A percentile compares a stretch with the other conserved stretches of the same genome.
phyloP scores from a whole-genome alignment of 495 filamentous ascomycete species.

The Aspergillus biplanus region DNA sequence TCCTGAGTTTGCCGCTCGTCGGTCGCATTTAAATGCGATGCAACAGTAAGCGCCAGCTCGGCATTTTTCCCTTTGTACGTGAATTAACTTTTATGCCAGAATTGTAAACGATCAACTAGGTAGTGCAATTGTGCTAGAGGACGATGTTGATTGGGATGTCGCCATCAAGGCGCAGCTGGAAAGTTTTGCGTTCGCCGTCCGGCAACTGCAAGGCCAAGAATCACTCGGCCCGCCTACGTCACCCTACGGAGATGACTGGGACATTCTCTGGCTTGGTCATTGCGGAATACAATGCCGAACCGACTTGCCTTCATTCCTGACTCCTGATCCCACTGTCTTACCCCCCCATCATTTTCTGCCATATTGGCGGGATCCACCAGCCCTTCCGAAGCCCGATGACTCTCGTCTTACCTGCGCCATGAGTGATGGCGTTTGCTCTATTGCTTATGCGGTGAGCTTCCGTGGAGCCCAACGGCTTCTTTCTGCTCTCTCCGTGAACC shows the following conservation, averaged over 20 bases:
- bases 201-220: slow-evolving; percentile 34
- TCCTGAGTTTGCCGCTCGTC: slow-evolving; percentile 28
- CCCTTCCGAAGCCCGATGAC: slow-evolving; percentile 32
- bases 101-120: slow-evolving; percentile 47
- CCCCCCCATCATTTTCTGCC: slow-evolving; percentile 25
- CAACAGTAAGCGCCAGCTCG: slow-evolving; percentile 25
- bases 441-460: slow-evolving; percentile 58
- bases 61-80: neutral
- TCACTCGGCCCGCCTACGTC: slow-evolving; percentile 31
- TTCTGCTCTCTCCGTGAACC: slow-evolving; percentile 46
- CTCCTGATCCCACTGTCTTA: slow-evolving; percentile 28
- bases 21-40: slow-evolving; percentile 39
- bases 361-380: slow-evolving; percentile 27
- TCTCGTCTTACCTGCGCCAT: slow-evolving; percentile 52
- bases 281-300: slow-evolving; percentile 38
- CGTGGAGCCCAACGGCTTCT: slow-evolving; percentile 55
- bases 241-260: slow-evolving; percentile 61
- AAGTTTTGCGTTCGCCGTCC: slow-evolving; percentile 46
- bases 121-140: slow-evolving; percentile 56
- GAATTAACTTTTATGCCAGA: slow-evolving; percentile 16
- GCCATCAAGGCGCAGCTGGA: slow-evolving; percentile 50
- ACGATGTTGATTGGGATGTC: slow-evolving; percentile 61
- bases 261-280: slow-evolving; percentile 58
- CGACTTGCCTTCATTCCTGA: slow-evolving; percentile 22
- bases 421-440: slow-evolving; percentile 53